Evolutionary conservation across 805 yeast species (phyloP).

Genomic region (Tetrapisispora namnaoensis): DNA sequence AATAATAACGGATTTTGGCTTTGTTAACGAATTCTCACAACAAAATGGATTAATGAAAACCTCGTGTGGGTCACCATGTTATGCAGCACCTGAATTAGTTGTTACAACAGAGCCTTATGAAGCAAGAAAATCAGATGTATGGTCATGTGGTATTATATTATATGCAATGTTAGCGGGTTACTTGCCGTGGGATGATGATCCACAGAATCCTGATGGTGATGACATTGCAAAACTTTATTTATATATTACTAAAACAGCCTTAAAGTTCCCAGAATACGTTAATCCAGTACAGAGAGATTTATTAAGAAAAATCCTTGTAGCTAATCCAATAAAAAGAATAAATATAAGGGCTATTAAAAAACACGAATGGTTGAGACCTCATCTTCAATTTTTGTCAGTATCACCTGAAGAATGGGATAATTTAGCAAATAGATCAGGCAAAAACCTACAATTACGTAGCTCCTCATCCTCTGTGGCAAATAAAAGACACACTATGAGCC

Average conservation of each 20-base stretch:
- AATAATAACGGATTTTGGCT: slow-evolving; percentile 86
- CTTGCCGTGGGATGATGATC: slow-evolving; percentile 95
- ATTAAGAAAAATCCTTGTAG: slow-evolving; percentile 69
- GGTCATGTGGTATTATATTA: slow-evolving; percentile 94
- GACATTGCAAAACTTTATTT: slow-evolving; percentile 85
- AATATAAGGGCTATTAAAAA: slow-evolving; percentile 57
- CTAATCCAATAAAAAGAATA: slow-evolving; percentile 75
- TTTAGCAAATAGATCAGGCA: slow-evolving; percentile 30
- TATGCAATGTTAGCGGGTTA: slow-evolving; percentile 97
- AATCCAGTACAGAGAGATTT: slow-evolving; percentile 87
- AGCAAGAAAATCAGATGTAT: slow-evolving; percentile 88
- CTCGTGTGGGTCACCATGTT: slow-evolving; percentile 95
- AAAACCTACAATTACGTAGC: slow-evolving; percentile 8
- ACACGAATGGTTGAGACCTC: slow-evolving; percentile 86
- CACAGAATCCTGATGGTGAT: slow-evolving; percentile 91
- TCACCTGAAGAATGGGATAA: slow-evolving; percentile 88
- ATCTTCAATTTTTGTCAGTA: slow-evolving; percentile 70
- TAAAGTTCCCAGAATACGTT: slow-evolving; percentile 92
- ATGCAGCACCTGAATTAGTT: slow-evolving; percentile 96
- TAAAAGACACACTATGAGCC: neutral
- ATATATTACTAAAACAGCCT: slow-evolving; percentile 82
- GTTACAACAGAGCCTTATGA: slow-evolving; percentile 79
- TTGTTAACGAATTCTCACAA: slow-evolving; percentile 66
- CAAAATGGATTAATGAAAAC: slow-evolving; percentile 80
- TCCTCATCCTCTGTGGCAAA: neutral